These are phyloP conservation scores for Pseudophaeomoniella oleicola DNA, from an alignment of 2,329 filamentous ascomycete genomes.

Conservation along the genomic window DNA sequence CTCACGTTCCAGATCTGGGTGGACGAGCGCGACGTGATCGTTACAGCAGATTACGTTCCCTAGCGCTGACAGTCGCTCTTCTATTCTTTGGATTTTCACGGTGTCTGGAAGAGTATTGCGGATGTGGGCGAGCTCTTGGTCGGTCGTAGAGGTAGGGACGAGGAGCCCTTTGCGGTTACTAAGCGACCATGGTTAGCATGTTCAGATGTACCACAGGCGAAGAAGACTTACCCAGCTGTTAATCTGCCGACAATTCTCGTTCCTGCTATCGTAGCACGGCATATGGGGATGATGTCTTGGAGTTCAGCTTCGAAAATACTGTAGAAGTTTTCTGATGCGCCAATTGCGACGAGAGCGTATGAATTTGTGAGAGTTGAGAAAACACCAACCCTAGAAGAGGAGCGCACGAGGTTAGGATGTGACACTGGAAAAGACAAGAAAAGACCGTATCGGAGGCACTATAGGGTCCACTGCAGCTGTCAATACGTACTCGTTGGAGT, in stretches of 20 bases:
- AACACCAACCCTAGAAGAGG: slow-evolving; percentile 63
- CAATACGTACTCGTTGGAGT: slow-evolving; percentile 31
- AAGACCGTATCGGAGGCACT: too few species aligned
- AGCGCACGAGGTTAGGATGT: not conserved
- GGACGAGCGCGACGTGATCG: slow-evolving; percentile 91
- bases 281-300: slow-evolving; percentile 93
- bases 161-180: slow-evolving; percentile 94
- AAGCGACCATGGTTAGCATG: slow-evolving; percentile 3
- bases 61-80: slow-evolving; percentile 87
- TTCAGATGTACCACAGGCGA: slow-evolving; percentile 1
- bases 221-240: slow-evolving; percentile 60
- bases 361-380: slow-evolving; percentile 95
- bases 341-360: slow-evolving; percentile 85
- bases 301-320: slow-evolving; percentile 96
- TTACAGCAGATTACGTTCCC: slow-evolving; percentile 96
- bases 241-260: slow-evolving; percentile 91
- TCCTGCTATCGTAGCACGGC: slow-evolving; percentile 89
- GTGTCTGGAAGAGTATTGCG: slow-evolving; percentile 84
- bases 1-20: slow-evolving; percentile 92
- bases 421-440: not conserved
- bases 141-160: slow-evolving; percentile 87
- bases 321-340: slow-evolving; percentile 98
- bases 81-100: slow-evolving; percentile 92
- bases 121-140: slow-evolving; percentile 95
- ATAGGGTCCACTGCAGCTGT: too few species aligned